Evolutionary conservation across 257 asterid species (phyloP).

Genomic region (Coffea canephora): DNA sequence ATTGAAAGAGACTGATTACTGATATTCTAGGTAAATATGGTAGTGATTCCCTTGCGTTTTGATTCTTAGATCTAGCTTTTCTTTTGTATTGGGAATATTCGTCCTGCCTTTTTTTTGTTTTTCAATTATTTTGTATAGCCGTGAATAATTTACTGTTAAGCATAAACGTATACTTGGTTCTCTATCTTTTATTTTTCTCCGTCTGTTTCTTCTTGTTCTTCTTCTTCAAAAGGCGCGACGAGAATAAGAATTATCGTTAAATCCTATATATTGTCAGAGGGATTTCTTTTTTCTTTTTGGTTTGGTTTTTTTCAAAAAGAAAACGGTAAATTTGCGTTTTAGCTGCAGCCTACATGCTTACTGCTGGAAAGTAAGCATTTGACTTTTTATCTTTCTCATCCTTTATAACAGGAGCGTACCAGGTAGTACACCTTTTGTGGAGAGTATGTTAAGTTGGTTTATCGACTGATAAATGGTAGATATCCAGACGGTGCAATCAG

Average conservation of each 20-base stretch:
- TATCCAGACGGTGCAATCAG: neutral
- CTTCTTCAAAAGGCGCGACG: too few relatives aligned
- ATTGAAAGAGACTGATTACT: neutral
- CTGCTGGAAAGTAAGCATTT: neutral
- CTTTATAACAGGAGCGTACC: neutral
- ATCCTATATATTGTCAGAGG: neutral
- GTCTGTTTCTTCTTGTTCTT: neutral
- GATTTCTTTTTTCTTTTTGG: neutral
- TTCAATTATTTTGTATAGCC: neutral
- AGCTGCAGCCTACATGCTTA: neutral
- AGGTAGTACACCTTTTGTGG: neutral
- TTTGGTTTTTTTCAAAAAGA: neutral
- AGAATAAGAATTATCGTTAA: neutral
- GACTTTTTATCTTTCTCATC: too few relatives aligned
- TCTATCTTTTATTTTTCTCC: neutral
- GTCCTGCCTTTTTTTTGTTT: neutral
- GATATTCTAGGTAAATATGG: neutral
- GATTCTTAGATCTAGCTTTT: constrained; percentile 15
- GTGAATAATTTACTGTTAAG: neutral
- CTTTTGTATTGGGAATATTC: neutral
- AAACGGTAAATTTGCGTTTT: neutral
- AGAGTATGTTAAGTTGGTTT: too few relatives aligned
- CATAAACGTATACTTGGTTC: neutral
- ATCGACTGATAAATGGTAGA: neutral
- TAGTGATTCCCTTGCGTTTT: neutral